phyloP scores from a whole-genome alignment of 306 rosid species.

The Quercus variabilis region DNA sequence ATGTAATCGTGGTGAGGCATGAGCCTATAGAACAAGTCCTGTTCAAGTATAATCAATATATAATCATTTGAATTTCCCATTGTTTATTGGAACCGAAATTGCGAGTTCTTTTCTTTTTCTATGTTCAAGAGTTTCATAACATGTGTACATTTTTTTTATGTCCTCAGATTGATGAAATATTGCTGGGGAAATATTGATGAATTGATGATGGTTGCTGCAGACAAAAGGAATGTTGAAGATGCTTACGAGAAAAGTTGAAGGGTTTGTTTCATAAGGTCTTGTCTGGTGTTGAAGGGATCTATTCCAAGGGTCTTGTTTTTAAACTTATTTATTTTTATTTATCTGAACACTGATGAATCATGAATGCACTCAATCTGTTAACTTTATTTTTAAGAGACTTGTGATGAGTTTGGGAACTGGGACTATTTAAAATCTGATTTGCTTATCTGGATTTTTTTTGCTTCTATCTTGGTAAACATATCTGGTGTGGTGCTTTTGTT shows the following conservation, averaged over 20 bases:
- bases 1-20: too few relatives aligned
- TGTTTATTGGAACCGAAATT: background rate
- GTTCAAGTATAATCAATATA: background rate
- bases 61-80: background rate
- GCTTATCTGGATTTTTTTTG: too few relatives aligned
- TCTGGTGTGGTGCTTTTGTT: too few relatives aligned
- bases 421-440: slow-evolving; percentile 9
- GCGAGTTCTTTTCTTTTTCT: background rate
- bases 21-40: too few relatives aligned
- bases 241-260: slow-evolving; percentile 38
- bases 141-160: background rate
- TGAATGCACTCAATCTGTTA: background rate
- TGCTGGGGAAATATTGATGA: slow-evolving; percentile 52
- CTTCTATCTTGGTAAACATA: too few relatives aligned
- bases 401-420: background rate
- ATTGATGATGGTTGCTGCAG: slow-evolving; percentile 51
- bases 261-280: slow-evolving; percentile 12
- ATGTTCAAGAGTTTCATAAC: background rate
- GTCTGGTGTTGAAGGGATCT: background rate
- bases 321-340: background rate
- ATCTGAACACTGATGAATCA: background rate
- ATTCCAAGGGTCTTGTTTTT: background rate
- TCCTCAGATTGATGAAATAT: slow-evolving; percentile 45
- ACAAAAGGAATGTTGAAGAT: slow-evolving; percentile 35
- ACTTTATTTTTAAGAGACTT: background rate